A percentile compares a stretch with the other conserved stretches of the same genome.
Evolutionary conservation across 73 alveolate species (phyloP).

Genomic region (Tetrahymena elliotti): DNA sequence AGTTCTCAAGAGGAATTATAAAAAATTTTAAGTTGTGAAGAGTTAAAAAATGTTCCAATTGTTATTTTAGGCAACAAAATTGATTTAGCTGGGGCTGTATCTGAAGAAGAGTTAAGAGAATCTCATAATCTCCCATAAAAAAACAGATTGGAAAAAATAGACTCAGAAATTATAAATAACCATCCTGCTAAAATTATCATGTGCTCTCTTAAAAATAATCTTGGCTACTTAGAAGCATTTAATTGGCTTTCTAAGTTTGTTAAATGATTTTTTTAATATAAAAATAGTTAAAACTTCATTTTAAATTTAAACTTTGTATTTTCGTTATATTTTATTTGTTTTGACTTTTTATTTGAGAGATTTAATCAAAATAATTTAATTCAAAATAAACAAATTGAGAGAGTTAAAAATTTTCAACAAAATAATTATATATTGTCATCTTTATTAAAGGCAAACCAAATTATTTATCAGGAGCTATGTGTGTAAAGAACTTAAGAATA

Average conservation of each 20-base stretch:
- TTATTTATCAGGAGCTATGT: too few species aligned
- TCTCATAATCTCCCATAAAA: constrained; percentile 64
- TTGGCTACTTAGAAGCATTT: constrained; percentile 90
- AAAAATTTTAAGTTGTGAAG: constrained; percentile 61
- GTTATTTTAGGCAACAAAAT: constrained; percentile 97
- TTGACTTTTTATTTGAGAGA: too few species aligned
- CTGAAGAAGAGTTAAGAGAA: constrained; percentile 94
- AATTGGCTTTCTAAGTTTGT: constrained; percentile 88
- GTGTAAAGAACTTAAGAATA: too few species aligned
- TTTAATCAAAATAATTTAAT: too few species aligned
- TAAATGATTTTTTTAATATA: constrained; percentile 33
- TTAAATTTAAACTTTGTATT: too few species aligned
- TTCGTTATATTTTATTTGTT: too few species aligned
- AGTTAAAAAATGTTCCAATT: constrained; percentile 73
- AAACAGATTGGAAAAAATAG: background rate
- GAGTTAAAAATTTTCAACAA: too few species aligned
- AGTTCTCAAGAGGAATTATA: constrained; percentile 83
- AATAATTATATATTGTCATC: too few species aligned
- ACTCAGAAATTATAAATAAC: constrained; percentile 50
- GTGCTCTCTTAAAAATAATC: constrained; percentile 95
- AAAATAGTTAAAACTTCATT: too few species aligned
- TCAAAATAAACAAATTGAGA: too few species aligned
- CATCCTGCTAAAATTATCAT: constrained; percentile 96
- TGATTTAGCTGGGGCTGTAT: constrained; percentile 90
- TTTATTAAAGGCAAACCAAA: too few species aligned